A percentile compares a stretch with the other conserved stretches of the same genome.
These are phyloP conservation scores for Rhododendron ferrugineum DNA, from an alignment of 148 eudicot species.

Conservation along the genomic window DNA sequence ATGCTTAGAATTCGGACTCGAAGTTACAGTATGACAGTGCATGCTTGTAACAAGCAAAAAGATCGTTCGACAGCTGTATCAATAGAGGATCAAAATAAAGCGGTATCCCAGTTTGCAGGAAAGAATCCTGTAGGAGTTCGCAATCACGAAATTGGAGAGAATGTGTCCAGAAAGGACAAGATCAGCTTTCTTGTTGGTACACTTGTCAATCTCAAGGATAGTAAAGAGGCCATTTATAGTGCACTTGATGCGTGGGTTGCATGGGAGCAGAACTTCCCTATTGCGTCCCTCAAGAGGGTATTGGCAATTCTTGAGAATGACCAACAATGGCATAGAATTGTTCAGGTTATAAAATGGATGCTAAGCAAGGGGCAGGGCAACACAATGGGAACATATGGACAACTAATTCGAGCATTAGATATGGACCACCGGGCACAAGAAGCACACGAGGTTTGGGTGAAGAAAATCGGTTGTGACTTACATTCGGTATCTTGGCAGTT, in stretches of 20 bases:
- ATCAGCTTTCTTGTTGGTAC: slow-evolving; percentile 47
- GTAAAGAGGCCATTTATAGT: slow-evolving; percentile 68
- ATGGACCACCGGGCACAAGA: slow-evolving; percentile 82
- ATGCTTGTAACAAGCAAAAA: slow-evolving; percentile 1
- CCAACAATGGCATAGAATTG: slow-evolving; percentile 81
- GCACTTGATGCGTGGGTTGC: slow-evolving; percentile 91
- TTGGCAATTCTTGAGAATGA: slow-evolving; percentile 66
- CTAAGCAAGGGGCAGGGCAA: slow-evolving; percentile 95
- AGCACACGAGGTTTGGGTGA: slow-evolving; percentile 80
- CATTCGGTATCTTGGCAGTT: slow-evolving; percentile 86
- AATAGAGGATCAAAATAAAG: slow-evolving; percentile 15
- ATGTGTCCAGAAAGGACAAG: slow-evolving; percentile 59
- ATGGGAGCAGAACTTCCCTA: slow-evolving; percentile 85
- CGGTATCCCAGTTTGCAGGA: not conserved
- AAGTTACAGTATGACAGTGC: slow-evolving; percentile 26
- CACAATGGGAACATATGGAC: slow-evolving; percentile 75
- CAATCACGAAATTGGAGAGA: slow-evolving; percentile 41
- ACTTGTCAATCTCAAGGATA: slow-evolving; percentile 54
- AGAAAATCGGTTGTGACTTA: slow-evolving; percentile 68
- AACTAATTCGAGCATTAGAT: slow-evolving; percentile 79
- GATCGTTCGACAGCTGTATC: slow-evolving; percentile 8
- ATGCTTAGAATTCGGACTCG: slow-evolving; percentile 18
- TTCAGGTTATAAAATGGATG: slow-evolving; percentile 94
- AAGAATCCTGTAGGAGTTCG: slow-evolving; percentile 13
- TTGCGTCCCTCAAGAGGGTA: slow-evolving; percentile 62